These are phyloP conservation scores for Citrullus mucosospermus DNA, from an alignment of 306 rosid genomes.

Conservation along the genomic window DNA sequence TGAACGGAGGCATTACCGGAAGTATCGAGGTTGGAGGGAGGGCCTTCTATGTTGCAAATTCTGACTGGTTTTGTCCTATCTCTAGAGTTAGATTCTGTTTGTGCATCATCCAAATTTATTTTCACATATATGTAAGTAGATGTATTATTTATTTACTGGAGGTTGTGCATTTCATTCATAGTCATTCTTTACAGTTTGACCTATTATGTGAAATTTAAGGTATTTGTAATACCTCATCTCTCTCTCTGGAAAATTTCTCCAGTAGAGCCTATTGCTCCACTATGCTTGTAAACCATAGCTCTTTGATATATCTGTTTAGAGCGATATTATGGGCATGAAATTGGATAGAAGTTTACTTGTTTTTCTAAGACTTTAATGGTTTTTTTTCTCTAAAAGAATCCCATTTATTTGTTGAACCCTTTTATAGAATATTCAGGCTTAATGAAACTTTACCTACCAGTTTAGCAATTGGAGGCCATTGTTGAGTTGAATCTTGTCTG, in stretches of 20 bases:
- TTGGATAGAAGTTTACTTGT: neutral
- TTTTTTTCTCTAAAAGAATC: neutral
- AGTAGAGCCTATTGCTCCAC: neutral
- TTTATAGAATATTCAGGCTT: neutral
- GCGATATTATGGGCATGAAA: neutral
- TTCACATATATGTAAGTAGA: conserved; percentile 3
- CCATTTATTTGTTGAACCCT: neutral
- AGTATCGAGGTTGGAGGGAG: conserved; percentile 51
- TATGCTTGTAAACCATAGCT: neutral
- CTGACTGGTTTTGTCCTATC: conserved; percentile 20
- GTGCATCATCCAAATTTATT: conserved; percentile 4
- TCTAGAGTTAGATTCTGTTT: neutral
- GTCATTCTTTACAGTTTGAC: conserved; percentile 5
- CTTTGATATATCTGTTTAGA: neutral
- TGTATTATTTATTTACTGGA: neutral
- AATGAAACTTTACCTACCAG: neutral
- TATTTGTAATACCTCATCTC: neutral
- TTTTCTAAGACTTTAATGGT: neutral
- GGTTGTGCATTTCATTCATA: neutral
- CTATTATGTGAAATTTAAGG: neutral
- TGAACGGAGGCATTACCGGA: conserved; percentile 34
- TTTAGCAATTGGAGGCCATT: neutral
- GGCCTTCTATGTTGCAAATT: conserved; percentile 82
- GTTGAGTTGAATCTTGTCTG: neutral
- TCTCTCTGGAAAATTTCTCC: neutral